phyloP scores from a whole-genome alignment of 2,329 filamentous ascomycete species.

The Scortechinia acanthostroma region DNA sequence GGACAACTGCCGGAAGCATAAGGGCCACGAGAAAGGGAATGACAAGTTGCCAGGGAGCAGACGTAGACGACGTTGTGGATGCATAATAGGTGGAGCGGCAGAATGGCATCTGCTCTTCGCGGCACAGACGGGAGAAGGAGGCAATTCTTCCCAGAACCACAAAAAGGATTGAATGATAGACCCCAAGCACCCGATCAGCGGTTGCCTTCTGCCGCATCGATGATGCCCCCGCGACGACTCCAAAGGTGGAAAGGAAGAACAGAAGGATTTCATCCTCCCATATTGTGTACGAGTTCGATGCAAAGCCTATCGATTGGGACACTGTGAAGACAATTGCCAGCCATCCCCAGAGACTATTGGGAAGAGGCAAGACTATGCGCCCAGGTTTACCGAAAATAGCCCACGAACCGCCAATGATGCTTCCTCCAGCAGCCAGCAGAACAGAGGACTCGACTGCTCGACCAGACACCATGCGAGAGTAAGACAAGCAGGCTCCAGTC shows the following conservation, averaged over 20 bases:
- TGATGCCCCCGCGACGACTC: constrained; percentile 64
- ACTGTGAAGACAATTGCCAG: constrained; percentile 72
- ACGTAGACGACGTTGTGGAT: constrained; percentile 84
- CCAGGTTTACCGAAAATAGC: constrained; percentile 33
- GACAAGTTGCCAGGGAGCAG: constrained; percentile 78
- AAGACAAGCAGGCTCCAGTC: not conserved
- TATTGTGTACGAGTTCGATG: constrained; percentile 95
- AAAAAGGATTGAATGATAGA: constrained; percentile 81
- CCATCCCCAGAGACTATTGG: constrained; percentile 82
- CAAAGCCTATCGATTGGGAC: constrained; percentile 87
- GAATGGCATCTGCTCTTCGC: constrained; percentile 97
- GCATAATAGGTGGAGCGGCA: constrained; percentile 94
- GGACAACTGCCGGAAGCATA: constrained; percentile 67
- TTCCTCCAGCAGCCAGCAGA: constrained; percentile 33
- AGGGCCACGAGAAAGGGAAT: constrained; percentile 73
- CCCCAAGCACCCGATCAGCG: constrained; percentile 66
- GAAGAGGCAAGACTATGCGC: constrained; percentile 42
- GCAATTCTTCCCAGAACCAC: constrained; percentile 71
- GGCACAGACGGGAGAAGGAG: constrained; percentile 84
- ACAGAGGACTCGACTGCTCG: not conserved
- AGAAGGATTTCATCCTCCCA: constrained; percentile 95
- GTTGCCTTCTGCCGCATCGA: constrained; percentile 67
- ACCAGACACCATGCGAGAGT: no score
- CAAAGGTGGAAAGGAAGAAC: constrained; percentile 86
- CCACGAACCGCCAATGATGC: constrained; percentile 27